phyloP scores from a whole-genome alignment of 2,329 filamentous ascomycete species.

The Albifimbria verrucaria region DNA sequence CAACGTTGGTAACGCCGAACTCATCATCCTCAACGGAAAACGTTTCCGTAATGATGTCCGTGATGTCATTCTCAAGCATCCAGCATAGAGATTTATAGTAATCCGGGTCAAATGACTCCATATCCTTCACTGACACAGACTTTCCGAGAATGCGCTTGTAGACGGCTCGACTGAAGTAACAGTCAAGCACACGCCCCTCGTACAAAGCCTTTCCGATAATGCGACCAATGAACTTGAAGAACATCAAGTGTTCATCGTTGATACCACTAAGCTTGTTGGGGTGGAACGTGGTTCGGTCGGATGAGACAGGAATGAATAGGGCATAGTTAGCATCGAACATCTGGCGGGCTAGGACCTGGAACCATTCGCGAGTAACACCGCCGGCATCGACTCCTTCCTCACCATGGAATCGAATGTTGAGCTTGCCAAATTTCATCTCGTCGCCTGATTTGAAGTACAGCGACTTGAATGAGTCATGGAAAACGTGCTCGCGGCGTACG shows the following conservation, averaged over 20 bases:
- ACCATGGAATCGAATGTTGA: constrained; percentile 94
- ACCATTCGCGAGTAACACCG: constrained; percentile 97
- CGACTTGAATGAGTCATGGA: constrained; percentile 98
- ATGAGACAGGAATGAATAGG: constrained; percentile 92
- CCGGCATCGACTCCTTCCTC: constrained; percentile 98
- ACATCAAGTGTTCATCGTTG: constrained; percentile 93
- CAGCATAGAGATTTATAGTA: constrained; percentile 98
- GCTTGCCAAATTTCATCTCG: constrained; percentile 98
- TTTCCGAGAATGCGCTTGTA: constrained; percentile 98
- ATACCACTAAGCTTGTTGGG: constrained; percentile 91
- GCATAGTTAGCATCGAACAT: constrained; percentile 99
- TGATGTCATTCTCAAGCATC: constrained; percentile 99
- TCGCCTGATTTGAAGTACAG: constrained; percentile 95
- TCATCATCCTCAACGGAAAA: constrained; percentile 93
- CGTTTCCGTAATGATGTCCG: constrained; percentile 93
- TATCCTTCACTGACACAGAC: constrained; percentile 95
- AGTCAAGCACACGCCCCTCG: constrained; percentile 92
- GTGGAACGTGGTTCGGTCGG: constrained; percentile 97
- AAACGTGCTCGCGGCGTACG: constrained; percentile 90
- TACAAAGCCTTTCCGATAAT: constrained; percentile 98
- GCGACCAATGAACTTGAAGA: constrained; percentile 99
- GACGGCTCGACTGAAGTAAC: constrained; percentile 97
- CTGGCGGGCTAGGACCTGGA: constrained; percentile 92
- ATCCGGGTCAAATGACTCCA: constrained; percentile 97
- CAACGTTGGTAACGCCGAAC: constrained; percentile 83